Base-by-base conservation (phyloP, 176 grass and related monocot species). In the Carex myosuroides region DNA sequence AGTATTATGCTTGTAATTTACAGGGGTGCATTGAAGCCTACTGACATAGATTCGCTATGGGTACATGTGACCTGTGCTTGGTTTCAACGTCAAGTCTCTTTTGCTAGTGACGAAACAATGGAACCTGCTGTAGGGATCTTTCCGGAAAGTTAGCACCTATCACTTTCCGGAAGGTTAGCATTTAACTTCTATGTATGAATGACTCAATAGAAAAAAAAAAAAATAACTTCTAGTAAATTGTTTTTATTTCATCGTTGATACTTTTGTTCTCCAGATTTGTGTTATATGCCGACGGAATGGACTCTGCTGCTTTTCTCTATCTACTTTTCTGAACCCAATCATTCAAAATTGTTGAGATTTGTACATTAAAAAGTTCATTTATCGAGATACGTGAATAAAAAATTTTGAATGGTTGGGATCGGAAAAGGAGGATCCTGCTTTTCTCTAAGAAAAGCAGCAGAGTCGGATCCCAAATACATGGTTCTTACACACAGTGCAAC, bases 31-130 rank as follows among this genome's bases (percentile, higher is more conserved):
- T 80, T 98, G 89, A 98, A 98, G 86, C 95, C 92, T 66, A 95
- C 95, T 60, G 89, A 93, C 79, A 57, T 95, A 86, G 91, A 98
- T 88, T 74, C 84, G 32, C 79, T 98, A 70, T 98, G 95, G 95
- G 95, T 98, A 58, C 95, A 98, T 26, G 89, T 98, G 59, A 86
- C 95, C 82, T 98, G 95, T 83, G 95, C 92, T 84, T 98, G 95
- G 95, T 98, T 98, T 91, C 95, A 98, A 61, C 91, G 92, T 77
- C 95, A 95, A 84, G 89, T 98, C 82, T 92, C 95, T 86, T 98
- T 98, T 85, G 92, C 86, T 76, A 98, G 82, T 88, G 95, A 98
- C 81, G 92, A 95, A 88, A 90, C 89, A 52, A 98, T 98, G 95
- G 91, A 98, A 75, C 95, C 95, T 89, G 95, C 95, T 90, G 41